A percentile compares a stretch with the other conserved stretches of the same genome.
Conservation (phyloP, 2,329 filamentous ascomycete species). For the Chrysosporium keratinophilum region DNA sequence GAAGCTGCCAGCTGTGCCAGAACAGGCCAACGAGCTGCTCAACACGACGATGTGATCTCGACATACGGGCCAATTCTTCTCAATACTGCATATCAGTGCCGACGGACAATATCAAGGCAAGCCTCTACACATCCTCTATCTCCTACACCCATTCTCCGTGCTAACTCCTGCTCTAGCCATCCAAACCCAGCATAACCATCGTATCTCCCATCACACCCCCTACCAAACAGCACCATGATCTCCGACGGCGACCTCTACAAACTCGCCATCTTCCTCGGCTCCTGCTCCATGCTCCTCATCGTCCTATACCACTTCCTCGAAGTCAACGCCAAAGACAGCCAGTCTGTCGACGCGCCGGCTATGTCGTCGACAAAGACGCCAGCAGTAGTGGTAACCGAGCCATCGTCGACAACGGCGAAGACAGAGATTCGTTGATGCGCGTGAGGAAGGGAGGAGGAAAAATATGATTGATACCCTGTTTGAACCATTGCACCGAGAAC, state of each 20-base stretch:
- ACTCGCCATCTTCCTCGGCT: slow-evolving; percentile 86
- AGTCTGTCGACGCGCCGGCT: slow-evolving; percentile 10
- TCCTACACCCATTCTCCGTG: background rate
- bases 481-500: too few species aligned
- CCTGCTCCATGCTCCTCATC: slow-evolving; percentile 79
- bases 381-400: background rate
- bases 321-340: slow-evolving; percentile 63
- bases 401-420: slow-evolving; percentile 1
- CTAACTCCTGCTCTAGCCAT: too few species aligned
- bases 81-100: background rate
- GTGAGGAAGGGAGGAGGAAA: background rate
- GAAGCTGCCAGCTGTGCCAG: slow-evolving; percentile 5
- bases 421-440: slow-evolving; percentile 4
- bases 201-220: slow-evolving; percentile 21
- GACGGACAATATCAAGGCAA: background rate
- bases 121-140: background rate
- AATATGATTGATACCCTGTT: background rate
- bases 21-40: background rate
- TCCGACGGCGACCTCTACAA: slow-evolving; percentile 84
- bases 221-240: slow-evolving; percentile 58
- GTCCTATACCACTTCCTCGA: slow-evolving; percentile 94
- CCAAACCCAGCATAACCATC: background rate
- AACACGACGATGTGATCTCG: background rate
- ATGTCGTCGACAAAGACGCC: background rate
- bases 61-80: background rate